phyloP scores from a whole-genome alignment of 768 basidiomycete genomes.

The Lentinula sp. region DNA sequence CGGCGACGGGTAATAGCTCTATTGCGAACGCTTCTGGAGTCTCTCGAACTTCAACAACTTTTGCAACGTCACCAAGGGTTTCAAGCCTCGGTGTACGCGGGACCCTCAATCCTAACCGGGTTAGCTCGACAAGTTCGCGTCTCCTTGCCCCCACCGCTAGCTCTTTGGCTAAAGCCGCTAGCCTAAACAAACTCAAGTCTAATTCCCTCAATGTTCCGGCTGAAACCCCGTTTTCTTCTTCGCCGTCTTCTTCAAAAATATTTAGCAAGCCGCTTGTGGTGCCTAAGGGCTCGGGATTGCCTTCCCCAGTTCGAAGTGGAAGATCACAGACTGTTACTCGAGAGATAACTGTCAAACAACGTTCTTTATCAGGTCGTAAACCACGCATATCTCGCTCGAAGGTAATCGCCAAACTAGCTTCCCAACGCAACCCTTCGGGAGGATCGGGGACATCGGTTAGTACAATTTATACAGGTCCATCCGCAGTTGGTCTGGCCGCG shows the following conservation, averaged over 20 bases:
- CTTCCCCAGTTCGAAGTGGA: conserved; percentile 25
- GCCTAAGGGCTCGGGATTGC: conserved; percentile 26
- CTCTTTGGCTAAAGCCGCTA: conserved; percentile 56
- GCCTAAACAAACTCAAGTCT: conserved; percentile 2
- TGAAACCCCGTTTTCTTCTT: neutral
- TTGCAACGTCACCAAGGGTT: conserved; percentile 28
- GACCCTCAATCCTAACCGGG: conserved; percentile 11
- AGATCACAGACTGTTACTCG: conserved; percentile 1
- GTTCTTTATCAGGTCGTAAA: conserved; percentile 43
- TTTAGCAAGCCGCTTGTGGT: conserved; percentile 48
- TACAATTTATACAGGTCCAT: neutral
- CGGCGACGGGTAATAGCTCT: conserved; percentile 3
- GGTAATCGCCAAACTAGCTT: conserved; percentile 71
- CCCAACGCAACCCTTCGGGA: conserved; percentile 52
- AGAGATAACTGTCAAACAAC: conserved; percentile 10
- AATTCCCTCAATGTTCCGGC: neutral
- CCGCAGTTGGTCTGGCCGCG: conserved; percentile 15
- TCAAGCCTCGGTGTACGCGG: conserved; percentile 20
- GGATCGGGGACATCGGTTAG: conserved; percentile 7
- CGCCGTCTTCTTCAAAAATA: conserved; percentile 25
- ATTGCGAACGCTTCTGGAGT: neutral
- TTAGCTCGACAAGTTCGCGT: conserved; percentile 39
- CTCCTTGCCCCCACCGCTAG: conserved; percentile 74
- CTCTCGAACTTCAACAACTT: neutral
- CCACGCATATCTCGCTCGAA: conserved; percentile 79